Percentiles rank a stretch among this genome's conserved stretches.
Conservation (phyloP, 768 basidiomycete species). For the Tephrocybe sp. region DNA sequence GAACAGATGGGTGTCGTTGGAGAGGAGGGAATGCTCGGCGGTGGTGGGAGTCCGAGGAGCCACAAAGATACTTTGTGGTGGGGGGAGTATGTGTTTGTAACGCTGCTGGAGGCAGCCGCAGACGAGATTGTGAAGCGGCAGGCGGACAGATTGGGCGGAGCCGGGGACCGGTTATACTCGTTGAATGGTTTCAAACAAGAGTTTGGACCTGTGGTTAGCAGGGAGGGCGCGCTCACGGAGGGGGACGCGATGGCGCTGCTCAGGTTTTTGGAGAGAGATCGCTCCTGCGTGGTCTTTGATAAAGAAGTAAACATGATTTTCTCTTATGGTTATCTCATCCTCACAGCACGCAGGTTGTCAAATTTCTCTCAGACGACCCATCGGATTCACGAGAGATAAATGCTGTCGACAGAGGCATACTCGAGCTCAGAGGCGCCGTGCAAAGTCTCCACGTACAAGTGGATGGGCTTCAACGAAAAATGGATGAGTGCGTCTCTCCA, state of each 20-base stretch:
- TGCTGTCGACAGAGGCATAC: constrained; percentile 77
- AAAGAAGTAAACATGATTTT: constrained; percentile 52
- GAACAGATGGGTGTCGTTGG: constrained; percentile 74
- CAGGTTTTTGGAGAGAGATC: constrained; percentile 80
- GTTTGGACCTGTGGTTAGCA: constrained; percentile 47
- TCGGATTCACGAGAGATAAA: constrained; percentile 51
- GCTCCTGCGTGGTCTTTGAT: constrained; percentile 58
- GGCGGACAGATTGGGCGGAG: constrained; percentile 38
- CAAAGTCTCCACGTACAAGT: constrained; percentile 68
- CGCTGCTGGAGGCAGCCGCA: constrained; percentile 66
- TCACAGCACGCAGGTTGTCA: constrained; percentile 64
- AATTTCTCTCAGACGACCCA: constrained; percentile 56
- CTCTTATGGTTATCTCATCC: neutral
- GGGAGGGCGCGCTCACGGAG: constrained; percentile 45
- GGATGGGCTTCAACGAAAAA: constrained; percentile 63
- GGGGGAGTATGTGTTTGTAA: constrained; percentile 72
- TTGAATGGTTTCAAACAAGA: constrained; percentile 57
- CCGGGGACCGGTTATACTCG: constrained; percentile 63
- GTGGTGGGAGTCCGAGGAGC: constrained; percentile 17
- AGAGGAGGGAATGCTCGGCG: constrained; percentile 49
- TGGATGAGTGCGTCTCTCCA: constrained; percentile 58
- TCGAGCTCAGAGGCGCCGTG: constrained; percentile 78
- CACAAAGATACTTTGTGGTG: constrained; percentile 51
- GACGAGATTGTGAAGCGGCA: constrained; percentile 52
- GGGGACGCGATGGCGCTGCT: constrained; percentile 69